These are phyloP conservation scores for Cladophialophora immunda DNA, from an alignment of 2,329 filamentous ascomycete genomes.

Conservation along the genomic window DNA sequence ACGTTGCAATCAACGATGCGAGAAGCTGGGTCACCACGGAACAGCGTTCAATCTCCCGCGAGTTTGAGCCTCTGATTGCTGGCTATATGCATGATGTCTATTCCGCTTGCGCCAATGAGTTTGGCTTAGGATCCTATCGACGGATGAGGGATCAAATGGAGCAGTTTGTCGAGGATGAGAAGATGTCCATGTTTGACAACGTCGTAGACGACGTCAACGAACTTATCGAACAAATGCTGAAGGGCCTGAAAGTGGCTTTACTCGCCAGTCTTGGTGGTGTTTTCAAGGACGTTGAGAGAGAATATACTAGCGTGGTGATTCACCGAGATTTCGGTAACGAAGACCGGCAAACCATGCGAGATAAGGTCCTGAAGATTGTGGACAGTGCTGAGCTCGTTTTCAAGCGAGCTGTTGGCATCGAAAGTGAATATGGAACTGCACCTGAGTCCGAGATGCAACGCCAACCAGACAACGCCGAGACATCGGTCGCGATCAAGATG, in stretches of 20 bases:
- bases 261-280: not conserved
- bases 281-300: not conserved
- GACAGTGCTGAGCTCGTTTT: slow-evolving; percentile 12
- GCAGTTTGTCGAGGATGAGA: slow-evolving; percentile 52
- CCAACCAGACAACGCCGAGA: not conserved
- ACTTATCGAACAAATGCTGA: slow-evolving; percentile 45
- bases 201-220: slow-evolving; percentile 54
- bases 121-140: slow-evolving; percentile 43
- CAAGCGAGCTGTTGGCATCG: slow-evolving; percentile 7
- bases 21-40: slow-evolving; percentile 51
- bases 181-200: slow-evolving; percentile 60
- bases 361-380: not conserved
- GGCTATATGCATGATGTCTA: slow-evolving; percentile 59
- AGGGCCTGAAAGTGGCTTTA: not conserved
- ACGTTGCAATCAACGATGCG: slow-evolving; percentile 47
- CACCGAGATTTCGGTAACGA: not conserved
- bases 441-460: not conserved
- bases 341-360: not conserved
- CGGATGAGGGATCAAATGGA: slow-evolving; percentile 64
- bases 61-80: slow-evolving; percentile 61
- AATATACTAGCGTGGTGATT: slow-evolving; percentile 12
- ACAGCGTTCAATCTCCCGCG: slow-evolving; percentile 63
- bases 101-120: slow-evolving; percentile 14
- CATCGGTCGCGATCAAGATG: not conserved
- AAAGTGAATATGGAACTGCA: not conserved